Evolutionary conservation across 2,329 filamentous ascomycete species (phyloP).

Genomic region (Diaporthe caulivora): DNA sequence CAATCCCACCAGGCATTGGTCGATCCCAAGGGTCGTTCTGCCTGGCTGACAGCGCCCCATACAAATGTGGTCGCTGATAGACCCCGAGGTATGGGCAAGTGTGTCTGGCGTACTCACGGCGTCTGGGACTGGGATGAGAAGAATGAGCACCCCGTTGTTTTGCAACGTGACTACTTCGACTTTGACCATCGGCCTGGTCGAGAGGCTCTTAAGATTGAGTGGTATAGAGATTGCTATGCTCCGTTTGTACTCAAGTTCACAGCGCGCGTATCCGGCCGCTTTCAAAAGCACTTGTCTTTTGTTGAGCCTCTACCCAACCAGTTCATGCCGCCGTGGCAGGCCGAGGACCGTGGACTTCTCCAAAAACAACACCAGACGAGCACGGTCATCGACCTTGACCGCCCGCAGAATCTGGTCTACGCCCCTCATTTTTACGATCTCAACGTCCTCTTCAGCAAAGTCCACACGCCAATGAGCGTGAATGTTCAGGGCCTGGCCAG

Average conservation of each 20-base stretch:
- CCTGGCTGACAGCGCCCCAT: conserved; percentile 46
- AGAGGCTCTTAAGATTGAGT: conserved; percentile 52
- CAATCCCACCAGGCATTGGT: conserved; percentile 51
- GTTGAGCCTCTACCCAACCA: conserved; percentile 57
- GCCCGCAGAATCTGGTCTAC: conserved; percentile 53
- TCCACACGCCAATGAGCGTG: conserved; percentile 52
- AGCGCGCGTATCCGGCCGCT: conserved; percentile 49
- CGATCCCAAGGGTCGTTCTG: conserved; percentile 53
- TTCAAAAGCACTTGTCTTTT: conserved; percentile 50
- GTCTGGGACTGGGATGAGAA: conserved; percentile 53
- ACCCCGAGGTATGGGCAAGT: conserved; percentile 48
- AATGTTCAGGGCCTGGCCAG: conserved; percentile 56
- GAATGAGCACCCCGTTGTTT: conserved; percentile 46
- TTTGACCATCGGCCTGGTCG: conserved; percentile 53
- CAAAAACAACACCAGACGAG: conserved; percentile 44
- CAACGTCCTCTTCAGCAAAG: conserved; percentile 54
- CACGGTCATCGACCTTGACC: conserved; percentile 45
- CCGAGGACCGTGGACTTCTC: conserved; percentile 40
- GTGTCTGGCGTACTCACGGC: conserved; percentile 55
- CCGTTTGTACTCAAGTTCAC: conserved; percentile 54
- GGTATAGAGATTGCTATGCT: conserved; percentile 57
- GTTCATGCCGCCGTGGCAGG: conserved; percentile 54
- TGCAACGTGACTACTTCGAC: conserved; percentile 52
- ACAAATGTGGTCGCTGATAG: conserved; percentile 40
- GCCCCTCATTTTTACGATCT: conserved; percentile 59